Evolutionary conservation across 768 basidiomycete species (phyloP), one percentile per base, ranked within the genome.

Genomic region (Mrakia gelida): DNA sequence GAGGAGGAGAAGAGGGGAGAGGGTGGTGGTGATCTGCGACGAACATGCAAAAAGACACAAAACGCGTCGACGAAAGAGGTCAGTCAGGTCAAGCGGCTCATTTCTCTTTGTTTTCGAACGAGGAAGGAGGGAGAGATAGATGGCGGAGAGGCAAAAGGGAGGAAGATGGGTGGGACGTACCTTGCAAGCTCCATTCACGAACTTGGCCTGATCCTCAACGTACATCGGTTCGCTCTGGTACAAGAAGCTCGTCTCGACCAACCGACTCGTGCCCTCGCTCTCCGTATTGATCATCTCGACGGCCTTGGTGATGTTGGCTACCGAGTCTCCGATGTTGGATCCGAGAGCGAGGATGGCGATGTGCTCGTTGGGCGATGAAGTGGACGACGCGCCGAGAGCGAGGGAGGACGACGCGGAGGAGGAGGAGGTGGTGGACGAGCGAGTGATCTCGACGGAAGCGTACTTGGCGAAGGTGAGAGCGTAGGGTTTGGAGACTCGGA

Each of bases 161-260:
- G n/a, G n/a, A 56, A 67, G 73, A 21, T 30, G 41, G 74, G 10
- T 18, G 68, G 49, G 1, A 78, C 92, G 77, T 79, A 96, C 95
- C 84, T 94, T 86, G 79, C 94, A 92, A n/a, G 92, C 93, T 80
- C 92, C 92, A 82, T 98, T 99, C 78, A 92, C 88, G 85, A 98
- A 98, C 52, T 87, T 85, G 18, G 91, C 92, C 83, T 99, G 97
- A 77, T 97, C 91, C 16, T 89, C 89, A 62, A 96, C 91, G 83
- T 99, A 98, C 97, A 99, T 98, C 0, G 97, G 93, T 16, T 91
- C 87, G 28, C 92, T 95, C 84, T 98, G 92, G 83, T 98, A 98
- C 86, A 98, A 83, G 84, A 94, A 92, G 82, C 93, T 94, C 0
- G 93, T 95, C 81, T 92, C 88, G 30, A 90, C 84, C 18, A 72